A percentile compares a stretch with the other conserved stretches of the same genome.
These are phyloP conservation scores for Gyrodon lividus DNA, from an alignment of 768 basidiomycete species.

Conservation along the genomic window DNA sequence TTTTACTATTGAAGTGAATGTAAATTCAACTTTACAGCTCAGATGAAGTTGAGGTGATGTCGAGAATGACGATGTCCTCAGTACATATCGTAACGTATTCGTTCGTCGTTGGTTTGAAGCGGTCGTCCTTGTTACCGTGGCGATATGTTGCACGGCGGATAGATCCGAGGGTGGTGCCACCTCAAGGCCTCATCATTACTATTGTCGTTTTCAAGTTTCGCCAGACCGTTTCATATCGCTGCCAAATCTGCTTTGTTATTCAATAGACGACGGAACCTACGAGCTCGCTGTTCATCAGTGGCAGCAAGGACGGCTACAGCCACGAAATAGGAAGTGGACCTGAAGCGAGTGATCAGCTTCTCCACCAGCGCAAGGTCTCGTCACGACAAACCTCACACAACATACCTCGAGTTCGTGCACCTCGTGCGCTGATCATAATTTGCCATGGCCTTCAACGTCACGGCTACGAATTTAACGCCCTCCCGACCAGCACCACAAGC, in stretches of 20 bases:
- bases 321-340: background rate
- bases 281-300: slow-evolving; percentile 8
- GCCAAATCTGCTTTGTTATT: background rate
- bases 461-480: slow-evolving; percentile 65
- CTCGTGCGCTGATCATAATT: slow-evolving; percentile 19
- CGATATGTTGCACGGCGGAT: slow-evolving; percentile 27
- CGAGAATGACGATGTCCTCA: background rate
- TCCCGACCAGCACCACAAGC: slow-evolving; percentile 76
- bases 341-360: background rate
- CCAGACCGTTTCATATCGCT: background rate
- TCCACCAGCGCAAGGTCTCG: background rate
- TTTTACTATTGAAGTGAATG: background rate
- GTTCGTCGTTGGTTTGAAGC: too few relatives aligned
- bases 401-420: background rate
- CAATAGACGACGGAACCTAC: too few relatives aligned
- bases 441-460: slow-evolving; percentile 49
- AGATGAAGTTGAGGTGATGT: background rate
- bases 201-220: background rate
- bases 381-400: background rate
- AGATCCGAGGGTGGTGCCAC: slow-evolving; percentile 26
- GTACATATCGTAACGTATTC: too few relatives aligned
- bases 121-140: slow-evolving; percentile 35
- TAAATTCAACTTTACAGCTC: background rate
- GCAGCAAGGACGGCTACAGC: slow-evolving; percentile 1
- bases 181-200: background rate